Evolutionary conservation across 2,329 filamentous ascomycete genomes (phyloP), one percentile per base, ranked within the genome.

Genomic region (Aspergillus sp.): DNA sequence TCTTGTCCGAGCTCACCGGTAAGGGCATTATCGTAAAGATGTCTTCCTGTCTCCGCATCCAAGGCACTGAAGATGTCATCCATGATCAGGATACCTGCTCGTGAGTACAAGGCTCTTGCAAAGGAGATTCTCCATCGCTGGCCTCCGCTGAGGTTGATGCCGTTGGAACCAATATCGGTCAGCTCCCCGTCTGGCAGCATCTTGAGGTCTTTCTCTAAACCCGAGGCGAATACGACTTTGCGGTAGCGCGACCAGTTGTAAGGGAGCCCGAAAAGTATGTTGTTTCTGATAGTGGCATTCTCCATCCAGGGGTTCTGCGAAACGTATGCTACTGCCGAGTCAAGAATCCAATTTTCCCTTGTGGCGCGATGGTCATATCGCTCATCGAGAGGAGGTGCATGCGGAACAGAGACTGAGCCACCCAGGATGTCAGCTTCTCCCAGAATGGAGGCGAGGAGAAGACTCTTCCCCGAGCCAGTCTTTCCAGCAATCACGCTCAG

Each of bases 231-330:
- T 7, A 92, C 69, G 0, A 90, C 89, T 60, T 85, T 82, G 1
- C 77, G 73, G 65, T 93, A 94, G 36, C 90, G 82, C n/a, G 79
- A 74, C 52, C 84, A 75, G 50, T 90, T 82, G 26, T 80, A 81
- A 0, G 88, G 88, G 2, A 92, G 74, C 0, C 88, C 88, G 56
- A 93, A 94, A 0, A 90, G 69, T 47, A 94, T 87, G 60, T 94
- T 95, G 42, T 90, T 85, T 51, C 81, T 84, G 55, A 95, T 85
- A 5, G 84, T 88, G 1, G 86, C 87, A 60, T 92, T 93, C 64
- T 93, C 89, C 45, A 94, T 89, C 89, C 89, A 94, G 0, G 89
- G 89, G 7, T 88, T 90, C 65, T 92, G 88, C 1, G 86, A 83
- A 32, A 92, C 87, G 60, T 86, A 93, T 0, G 89, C 89, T 45